Evolutionary conservation across 2,329 filamentous ascomycete genomes (phyloP), one percentile per base, ranked within the genome.

Genomic region (Aotearoamyces nothofagi): DNA sequence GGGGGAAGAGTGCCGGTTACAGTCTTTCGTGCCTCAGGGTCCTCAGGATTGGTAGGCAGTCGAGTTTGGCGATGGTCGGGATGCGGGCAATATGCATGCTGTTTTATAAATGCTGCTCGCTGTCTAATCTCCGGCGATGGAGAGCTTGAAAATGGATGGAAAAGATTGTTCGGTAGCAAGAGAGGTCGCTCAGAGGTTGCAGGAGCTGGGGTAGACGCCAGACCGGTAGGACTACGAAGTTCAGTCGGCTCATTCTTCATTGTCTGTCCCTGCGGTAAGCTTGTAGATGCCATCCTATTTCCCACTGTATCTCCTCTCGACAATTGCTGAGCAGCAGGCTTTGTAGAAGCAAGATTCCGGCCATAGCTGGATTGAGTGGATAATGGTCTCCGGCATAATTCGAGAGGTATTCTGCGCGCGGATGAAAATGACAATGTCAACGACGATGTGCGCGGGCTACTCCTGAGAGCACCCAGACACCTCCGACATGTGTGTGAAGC

Each of bases 41-140:
- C 73, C 34, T 71, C 58, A 2, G 72, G 65, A 17, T 73, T 73
- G 30, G 64, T 66, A 1, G 80, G 67, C 4, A 75, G 51, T 38
- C 79, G 70, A 3, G 80, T 86, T 31, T 76, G 69, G 42, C 76
- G 73, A 52, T 98, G 90, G 31, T 79, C 73, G 5, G 83, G 82
- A 47, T 98, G 90, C 15, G 90, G 82, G 48, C 90, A 98, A 53
- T 83, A 80, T 9, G 87, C 87, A 60, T 94, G 83, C 47, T 92
- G 79, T 50, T 77, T 81, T 57, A 96, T 96, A 46, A 82, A 92
- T 7, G 79, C 80, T 15, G 87, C 90, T 42, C 90, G 76, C 44
- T 74, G 72, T 43, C 87, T 74, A 39, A 98, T 94, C 36, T 80
- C 78, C 22, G 82, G 78, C 23, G 87, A 79, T 6, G 92, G 90